Base-by-base conservation (phyloP, 164 flowering plant species). In the Aristolochia fimbriata region DNA sequence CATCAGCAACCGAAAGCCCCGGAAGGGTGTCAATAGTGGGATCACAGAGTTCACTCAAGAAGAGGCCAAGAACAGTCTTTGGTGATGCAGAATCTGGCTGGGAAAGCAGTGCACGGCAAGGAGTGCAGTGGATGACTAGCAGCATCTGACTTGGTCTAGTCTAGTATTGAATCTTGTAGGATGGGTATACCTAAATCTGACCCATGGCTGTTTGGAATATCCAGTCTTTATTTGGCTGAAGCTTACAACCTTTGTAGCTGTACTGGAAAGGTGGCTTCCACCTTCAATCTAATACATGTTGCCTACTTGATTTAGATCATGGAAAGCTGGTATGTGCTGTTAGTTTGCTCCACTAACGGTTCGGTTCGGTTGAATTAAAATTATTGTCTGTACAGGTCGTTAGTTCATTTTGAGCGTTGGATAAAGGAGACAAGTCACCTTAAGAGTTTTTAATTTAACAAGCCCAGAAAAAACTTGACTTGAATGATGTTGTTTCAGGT, bases 1-100 rank as follows among this genome's bases (percentile, higher is more conserved):
- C 87, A n/a, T 76, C 88, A 49, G 75, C 91, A 46, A 75, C 67
- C 15, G 88, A 78, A 56, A 82, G 85, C 72, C 80, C 79, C 16
- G 64, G 59, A 46, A 47, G 69, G 47, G 66, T 76, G 55, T 81
- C 87, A 6, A 57, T 65, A 66, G 79, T 66, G 12, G 20, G 72
- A 25, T 58, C 78, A 19, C 84, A 75, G 61, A 73, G 70, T 49
- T 76, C 73, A 0, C 19, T 79, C 61, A 84, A 84, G 86, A 89
- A 87, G 77, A 79, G 97, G 66, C 64, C 76, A 23, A 80, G 84
- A 52, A 81, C 85, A 2, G 30, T 76, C 56, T 76, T 80, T 62
- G 68, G 73, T 9, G 72, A 65, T 23, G 83, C 81, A 25, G 90
- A 77, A 10, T 63, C 81, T 0, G 71, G 68, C 76, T 63, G 81